Evolutionary conservation across 768 basidiomycete genomes (phyloP).

Genomic region (Psilocybe azurescens): DNA sequence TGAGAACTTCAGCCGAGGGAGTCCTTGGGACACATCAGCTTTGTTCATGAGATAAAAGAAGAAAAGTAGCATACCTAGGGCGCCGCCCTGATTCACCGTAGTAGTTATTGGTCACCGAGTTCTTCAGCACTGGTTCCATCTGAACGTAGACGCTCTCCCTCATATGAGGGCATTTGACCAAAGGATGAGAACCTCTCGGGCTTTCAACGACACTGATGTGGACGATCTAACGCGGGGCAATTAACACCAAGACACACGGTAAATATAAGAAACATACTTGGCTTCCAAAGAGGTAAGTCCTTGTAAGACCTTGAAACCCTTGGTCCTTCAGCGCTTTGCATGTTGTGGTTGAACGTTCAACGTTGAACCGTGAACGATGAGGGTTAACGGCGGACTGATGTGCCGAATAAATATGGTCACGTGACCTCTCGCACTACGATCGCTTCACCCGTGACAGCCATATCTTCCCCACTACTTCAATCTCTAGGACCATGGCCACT

Average conservation of each 20-base stretch:
- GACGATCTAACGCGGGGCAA: constrained; percentile 64
- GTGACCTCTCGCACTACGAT: too few relatives aligned
- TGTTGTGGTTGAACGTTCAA: too few relatives aligned
- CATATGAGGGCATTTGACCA: constrained; percentile 96
- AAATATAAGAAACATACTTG: constrained; percentile 56
- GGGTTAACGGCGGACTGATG: too few relatives aligned
- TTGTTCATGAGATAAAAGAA: not conserved
- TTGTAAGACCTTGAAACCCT: constrained; percentile 77
- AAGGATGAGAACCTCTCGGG: constrained; percentile 95
- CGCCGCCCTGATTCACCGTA: constrained; percentile 86
- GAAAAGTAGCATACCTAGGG: constrained; percentile 55
- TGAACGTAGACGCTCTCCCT: constrained; percentile 91
- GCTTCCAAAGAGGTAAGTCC: constrained; percentile 88
- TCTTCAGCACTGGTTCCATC: constrained; percentile 93
- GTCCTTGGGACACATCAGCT: constrained; percentile 49
- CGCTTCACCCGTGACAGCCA: constrained; percentile 39
- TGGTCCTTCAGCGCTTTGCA: too few relatives aligned
- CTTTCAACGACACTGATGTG: constrained; percentile 90
- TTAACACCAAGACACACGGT: not conserved
- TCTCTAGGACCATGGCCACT: constrained; percentile 63
- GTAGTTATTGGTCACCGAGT: constrained; percentile 83
- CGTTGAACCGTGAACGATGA: too few relatives aligned
- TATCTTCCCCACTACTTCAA: constrained; percentile 28
- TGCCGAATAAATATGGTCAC: too few relatives aligned
- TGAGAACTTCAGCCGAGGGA: constrained; percentile 85